These are phyloP conservation scores for Fusarium sp. DNA, from an alignment of 2,329 filamentous ascomycete genomes.

Conservation along the genomic window DNA sequence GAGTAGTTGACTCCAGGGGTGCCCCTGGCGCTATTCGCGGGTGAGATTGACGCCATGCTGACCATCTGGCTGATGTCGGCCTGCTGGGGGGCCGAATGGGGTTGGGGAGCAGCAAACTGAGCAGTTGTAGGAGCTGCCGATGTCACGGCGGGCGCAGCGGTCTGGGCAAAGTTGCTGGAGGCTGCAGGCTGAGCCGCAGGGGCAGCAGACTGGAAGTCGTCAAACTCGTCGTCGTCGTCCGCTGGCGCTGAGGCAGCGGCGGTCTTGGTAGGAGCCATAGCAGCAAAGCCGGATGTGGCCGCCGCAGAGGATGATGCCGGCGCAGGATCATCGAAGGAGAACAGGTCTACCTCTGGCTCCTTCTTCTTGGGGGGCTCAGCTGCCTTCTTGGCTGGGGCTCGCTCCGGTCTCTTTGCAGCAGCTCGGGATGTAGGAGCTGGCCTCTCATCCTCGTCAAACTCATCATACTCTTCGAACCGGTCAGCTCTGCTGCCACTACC, in stretches of 20 bases:
- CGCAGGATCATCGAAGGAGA: constrained; percentile 85
- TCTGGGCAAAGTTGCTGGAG: constrained; percentile 47
- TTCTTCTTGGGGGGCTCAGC: constrained; percentile 77
- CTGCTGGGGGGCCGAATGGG: constrained; percentile 82
- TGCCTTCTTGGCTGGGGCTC: constrained; percentile 51
- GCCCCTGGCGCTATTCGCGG: constrained; percentile 65
- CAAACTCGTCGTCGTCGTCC: constrained; percentile 84
- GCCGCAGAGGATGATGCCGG: constrained; percentile 57
- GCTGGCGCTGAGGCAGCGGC: constrained; percentile 46
- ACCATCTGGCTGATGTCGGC: constrained; percentile 82
- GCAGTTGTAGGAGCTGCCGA: constrained; percentile 63
- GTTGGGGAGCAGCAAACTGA: constrained; percentile 82
- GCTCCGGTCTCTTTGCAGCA: constrained; percentile 46
- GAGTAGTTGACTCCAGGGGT: constrained; percentile 69
- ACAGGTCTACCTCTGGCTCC: constrained; percentile 88
- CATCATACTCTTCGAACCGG: constrained; percentile 95
- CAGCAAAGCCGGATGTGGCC: constrained; percentile 58
- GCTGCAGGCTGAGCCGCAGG: constrained; percentile 61
- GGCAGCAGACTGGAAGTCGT: constrained; percentile 93
- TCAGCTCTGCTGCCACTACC: constrained; percentile 66
- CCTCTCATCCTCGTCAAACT: constrained; percentile 79
- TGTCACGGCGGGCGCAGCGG: constrained; percentile 57
- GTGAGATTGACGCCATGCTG: constrained; percentile 81
- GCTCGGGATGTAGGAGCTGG: constrained; percentile 57
- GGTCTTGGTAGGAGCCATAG: constrained; percentile 48